Evolutionary conservation across 495 filamentous ascomycete species (phyloP).

Genomic region (Penicillium canescens): DNA sequence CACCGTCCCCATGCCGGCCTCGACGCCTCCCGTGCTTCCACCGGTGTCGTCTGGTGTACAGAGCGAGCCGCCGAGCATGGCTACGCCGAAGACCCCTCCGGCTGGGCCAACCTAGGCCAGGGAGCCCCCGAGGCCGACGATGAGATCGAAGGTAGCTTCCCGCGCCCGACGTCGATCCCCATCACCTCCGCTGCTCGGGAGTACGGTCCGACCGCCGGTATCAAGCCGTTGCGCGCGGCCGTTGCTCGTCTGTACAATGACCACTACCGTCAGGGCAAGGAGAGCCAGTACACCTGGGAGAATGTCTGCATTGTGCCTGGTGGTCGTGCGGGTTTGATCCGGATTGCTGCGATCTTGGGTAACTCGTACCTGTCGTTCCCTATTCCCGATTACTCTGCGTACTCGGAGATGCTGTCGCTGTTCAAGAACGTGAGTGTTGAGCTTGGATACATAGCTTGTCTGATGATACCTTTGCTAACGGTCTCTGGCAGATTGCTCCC

Average conservation of each 20-base stretch:
- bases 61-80: conserved; percentile 79
- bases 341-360: conserved; percentile 90
- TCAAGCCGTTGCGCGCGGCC: conserved; percentile 84
- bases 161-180: conserved; percentile 79
- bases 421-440: conserved; percentile 72
- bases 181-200: conserved; percentile 76
- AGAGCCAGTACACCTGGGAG: conserved; percentile 95
- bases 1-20: conserved; percentile 88
- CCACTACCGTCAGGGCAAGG: conserved; percentile 84
- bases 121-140: conserved; percentile 94
- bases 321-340: conserved; percentile 87
- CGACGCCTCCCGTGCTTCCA: conserved; percentile 78
- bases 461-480: conserved; percentile 3
- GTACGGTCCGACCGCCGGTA: conserved; percentile 92
- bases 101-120: conserved; percentile 94
- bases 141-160: conserved; percentile 85
- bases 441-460: neutral
- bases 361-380: conserved; percentile 91
- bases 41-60: conserved; percentile 85
- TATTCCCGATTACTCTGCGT: conserved; percentile 76
- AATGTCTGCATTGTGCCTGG: conserved; percentile 98
- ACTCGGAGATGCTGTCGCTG: conserved; percentile 93
- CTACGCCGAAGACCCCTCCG: conserved; percentile 75
- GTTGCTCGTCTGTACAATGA: conserved; percentile 93
- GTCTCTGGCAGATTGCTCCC: conserved; percentile 70